phyloP scores from a whole-genome alignment of 345 rosid species.

The Angophora floribunda region DNA sequence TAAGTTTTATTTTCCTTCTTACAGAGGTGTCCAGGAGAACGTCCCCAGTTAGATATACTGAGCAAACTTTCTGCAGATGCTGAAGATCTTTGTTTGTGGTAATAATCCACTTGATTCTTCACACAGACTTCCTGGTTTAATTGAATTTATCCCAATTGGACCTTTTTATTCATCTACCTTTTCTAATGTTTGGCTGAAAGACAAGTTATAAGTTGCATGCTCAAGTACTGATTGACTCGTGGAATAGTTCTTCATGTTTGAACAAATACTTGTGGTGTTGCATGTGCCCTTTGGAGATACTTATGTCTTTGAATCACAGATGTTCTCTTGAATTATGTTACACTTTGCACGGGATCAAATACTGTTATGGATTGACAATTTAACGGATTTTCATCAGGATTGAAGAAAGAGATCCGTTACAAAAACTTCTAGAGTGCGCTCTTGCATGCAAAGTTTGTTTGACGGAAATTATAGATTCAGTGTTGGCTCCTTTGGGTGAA shows the following conservation, averaged over 20 bases:
- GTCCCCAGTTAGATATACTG: slow-evolving; percentile 23
- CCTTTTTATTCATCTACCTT: not conserved
- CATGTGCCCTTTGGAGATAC: not conserved
- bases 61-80: slow-evolving; percentile 26
- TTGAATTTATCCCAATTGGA: not conserved
- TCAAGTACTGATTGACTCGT: not conserved
- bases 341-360: not conserved
- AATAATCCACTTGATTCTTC: not conserved
- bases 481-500: slow-evolving; percentile 16
- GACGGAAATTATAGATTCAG: slow-evolving; percentile 32
- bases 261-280: not conserved
- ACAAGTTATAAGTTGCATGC: not conserved
- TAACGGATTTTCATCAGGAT: slow-evolving; percentile 16
- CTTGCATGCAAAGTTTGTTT: slow-evolving; percentile 24
- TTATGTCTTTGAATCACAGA: not conserved
- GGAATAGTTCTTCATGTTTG: not conserved
- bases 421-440: slow-evolving; percentile 34
- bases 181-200: not conserved
- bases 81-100: slow-evolving; percentile 35
- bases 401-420: slow-evolving; percentile 37
- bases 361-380: not conserved
- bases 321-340: not conserved
- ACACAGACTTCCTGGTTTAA: not conserved
- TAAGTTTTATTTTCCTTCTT: not conserved
- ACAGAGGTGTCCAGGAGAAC: slow-evolving; percentile 26